Base-by-base conservation (phyloP, 1,139 yeast genomes). In the Yamadazyma atmosphaerica region DNA sequence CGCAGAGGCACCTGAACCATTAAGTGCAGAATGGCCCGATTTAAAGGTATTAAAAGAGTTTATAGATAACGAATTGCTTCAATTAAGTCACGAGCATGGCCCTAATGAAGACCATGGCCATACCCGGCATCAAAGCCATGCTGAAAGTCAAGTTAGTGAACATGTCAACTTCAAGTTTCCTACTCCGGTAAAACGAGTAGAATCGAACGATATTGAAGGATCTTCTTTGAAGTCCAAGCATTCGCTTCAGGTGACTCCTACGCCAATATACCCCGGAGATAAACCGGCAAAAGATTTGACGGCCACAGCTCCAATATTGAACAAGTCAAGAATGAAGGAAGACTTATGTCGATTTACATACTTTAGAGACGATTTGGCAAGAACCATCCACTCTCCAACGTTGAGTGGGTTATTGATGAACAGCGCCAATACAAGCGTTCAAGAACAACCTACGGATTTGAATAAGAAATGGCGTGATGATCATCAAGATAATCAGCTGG, bases 351-450 rank as follows among this genome's bases (percentile, higher is more conserved):
- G 98, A 44, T 92, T 86, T 64, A 88, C 98, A 0, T 92, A 90
- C 56, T 92, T 92, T 60, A 72, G 98, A 47, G 96, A 90, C 49
- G 96, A 89, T 53, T 65, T 92, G 49, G 86, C 84, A 14, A 80
- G 88, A 12, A 92, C 98, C 0, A 80, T 92, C 12, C 98, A 92
- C 60, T 81, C 97, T 0, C 92, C 96, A 1, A 83, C 86, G 3
- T 81, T 92, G 25, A 83, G 95, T 11, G 98, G 97, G 0, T 66
- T 90, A 24, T 58, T 88, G 29, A 42, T 43, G 16, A 38, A 45
- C 23, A 52, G 43, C 4, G 29, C 22, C 8, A 35, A 36, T 14
- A 41, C 45, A 4, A 46, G 40, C 24, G 39, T 38, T 18, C 39
- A 38, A 12, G 48, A 47, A n/a, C 41, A 41, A 17, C 28, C 41